phyloP scores from a whole-genome alignment of 768 basidiomycete species.

The Mycena venus region DNA sequence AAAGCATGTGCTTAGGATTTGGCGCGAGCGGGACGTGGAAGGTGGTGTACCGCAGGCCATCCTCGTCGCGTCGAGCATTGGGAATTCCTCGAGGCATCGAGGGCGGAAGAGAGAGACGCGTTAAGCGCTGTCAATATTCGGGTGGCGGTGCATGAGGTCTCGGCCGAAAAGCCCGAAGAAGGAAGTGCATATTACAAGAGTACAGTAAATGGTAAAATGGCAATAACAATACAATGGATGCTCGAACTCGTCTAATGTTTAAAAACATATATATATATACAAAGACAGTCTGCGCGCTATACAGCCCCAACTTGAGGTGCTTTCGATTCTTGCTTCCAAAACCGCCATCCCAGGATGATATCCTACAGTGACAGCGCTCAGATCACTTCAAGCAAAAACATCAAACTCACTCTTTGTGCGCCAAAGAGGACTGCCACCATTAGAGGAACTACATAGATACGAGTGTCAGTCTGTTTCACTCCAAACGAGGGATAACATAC shows the following conservation, averaged over 20 bases:
- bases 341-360: slow-evolving; percentile 25
- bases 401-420: slow-evolving; percentile 33
- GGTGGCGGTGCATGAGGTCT: not conserved
- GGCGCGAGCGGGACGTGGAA: slow-evolving; percentile 87
- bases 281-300: not conserved
- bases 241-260: not conserved
- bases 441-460: slow-evolving; percentile 29
- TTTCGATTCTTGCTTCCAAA: slow-evolving; percentile 16
- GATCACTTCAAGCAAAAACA: no score
- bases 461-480: not conserved
- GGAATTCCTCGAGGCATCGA: slow-evolving; percentile 87
- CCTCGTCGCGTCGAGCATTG: slow-evolving; percentile 85
- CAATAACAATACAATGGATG: not conserved
- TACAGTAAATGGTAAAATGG: no score
- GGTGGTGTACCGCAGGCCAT: slow-evolving; percentile 83
- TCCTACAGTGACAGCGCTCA: not conserved
- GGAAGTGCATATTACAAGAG: not conserved
- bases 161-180: not conserved
- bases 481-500: slow-evolving; percentile 1
- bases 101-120: not conserved
- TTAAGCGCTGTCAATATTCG: not conserved
- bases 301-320: slow-evolving; percentile 2
- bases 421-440: slow-evolving; percentile 37
- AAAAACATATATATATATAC: no score
- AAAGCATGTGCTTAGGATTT: slow-evolving; percentile 85